These are phyloP conservation scores for Suillus cothurnatus DNA, from an alignment of 768 basidiomycete species.

Conservation along the genomic window DNA sequence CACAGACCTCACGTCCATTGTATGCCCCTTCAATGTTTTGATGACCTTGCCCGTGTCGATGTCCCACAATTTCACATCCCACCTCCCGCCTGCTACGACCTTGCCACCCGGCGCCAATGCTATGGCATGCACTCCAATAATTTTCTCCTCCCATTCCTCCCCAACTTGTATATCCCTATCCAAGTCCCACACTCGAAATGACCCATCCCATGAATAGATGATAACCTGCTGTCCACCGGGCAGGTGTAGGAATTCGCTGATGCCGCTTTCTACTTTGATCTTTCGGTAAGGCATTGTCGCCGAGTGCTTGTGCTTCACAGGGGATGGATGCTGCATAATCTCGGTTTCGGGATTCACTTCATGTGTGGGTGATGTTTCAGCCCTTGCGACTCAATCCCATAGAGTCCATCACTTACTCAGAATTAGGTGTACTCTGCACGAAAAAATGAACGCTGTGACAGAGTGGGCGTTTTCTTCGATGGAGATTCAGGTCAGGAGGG, in stretches of 20 bases:
- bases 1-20: neutral
- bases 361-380: neutral
- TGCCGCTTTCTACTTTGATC: neutral
- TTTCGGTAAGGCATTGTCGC: neutral
- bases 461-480: too few species aligned
- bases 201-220: neutral
- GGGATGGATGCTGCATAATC: neutral
- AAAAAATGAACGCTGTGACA: neutral
- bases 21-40: neutral
- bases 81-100: neutral
- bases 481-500: too few species aligned
- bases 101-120: neutral
- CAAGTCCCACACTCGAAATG: neutral
- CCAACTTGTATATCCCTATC: neutral
- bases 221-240: neutral
- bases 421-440: too few species aligned
- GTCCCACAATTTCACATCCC: neutral
- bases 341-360: neutral
- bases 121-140: neutral
- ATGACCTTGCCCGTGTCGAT: neutral
- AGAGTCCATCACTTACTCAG: neutral
- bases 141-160: neutral
- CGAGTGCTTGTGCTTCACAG: neutral
- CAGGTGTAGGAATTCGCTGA: neutral
- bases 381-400: neutral